phyloP scores from a whole-genome alignment of 1,139 yeast genomes.

The Yamadazyma sp. region DNA sequence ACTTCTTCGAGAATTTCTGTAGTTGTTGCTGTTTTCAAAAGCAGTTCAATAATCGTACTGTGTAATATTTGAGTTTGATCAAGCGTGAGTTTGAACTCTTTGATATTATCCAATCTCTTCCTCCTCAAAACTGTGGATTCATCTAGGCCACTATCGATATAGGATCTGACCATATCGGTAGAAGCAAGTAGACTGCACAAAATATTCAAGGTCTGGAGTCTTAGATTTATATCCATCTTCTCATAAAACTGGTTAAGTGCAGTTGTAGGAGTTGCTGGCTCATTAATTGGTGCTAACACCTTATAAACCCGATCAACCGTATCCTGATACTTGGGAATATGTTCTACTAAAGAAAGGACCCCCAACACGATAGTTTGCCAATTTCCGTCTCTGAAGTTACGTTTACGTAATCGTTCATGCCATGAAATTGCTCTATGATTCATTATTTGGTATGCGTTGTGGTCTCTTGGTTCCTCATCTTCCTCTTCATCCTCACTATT shows the following conservation, averaged over 20 bases:
- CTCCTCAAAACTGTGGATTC: conserved; percentile 63
- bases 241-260: conserved; percentile 53
- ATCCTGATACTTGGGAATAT: conserved; percentile 53
- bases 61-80: conserved; percentile 54
- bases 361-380: conserved; percentile 84
- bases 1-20: conserved; percentile 19
- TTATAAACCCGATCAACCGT: conserved; percentile 48
- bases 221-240: conserved; percentile 46
- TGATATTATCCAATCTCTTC: conserved; percentile 64
- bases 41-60: conserved; percentile 31
- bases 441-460: conserved; percentile 57
- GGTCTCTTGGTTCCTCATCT: conserved; percentile 25
- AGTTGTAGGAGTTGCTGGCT: conserved; percentile 48
- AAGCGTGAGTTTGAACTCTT: conserved; percentile 53
- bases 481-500: conserved; percentile 16
- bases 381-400: conserved; percentile 79
- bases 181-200: conserved; percentile 58
- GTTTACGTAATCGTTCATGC: conserved; percentile 72
- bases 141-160: conserved; percentile 70
- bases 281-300: conserved; percentile 56
- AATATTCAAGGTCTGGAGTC: conserved; percentile 54
- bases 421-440: conserved; percentile 66
- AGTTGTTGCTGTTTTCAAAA: conserved; percentile 11
- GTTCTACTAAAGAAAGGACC: conserved; percentile 59
- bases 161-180: conserved; percentile 58